A percentile compares a stretch with the other conserved stretches of the same genome.
These are phyloP conservation scores for Sarcomyxa edulis DNA, from an alignment of 768 basidiomycete species.

Conservation along the genomic window DNA sequence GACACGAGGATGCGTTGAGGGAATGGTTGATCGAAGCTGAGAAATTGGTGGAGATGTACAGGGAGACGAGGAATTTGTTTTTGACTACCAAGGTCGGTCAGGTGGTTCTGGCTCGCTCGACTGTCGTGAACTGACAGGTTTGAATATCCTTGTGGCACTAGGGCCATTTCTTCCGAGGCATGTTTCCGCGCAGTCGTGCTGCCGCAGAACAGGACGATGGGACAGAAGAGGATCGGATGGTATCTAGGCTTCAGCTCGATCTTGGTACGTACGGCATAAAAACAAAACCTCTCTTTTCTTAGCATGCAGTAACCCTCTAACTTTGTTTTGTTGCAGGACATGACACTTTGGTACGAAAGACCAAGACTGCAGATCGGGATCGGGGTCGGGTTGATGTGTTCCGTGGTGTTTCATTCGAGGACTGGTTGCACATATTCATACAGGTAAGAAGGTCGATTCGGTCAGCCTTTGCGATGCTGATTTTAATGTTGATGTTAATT, in stretches of 20 bases:
- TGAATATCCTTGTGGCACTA: no score
- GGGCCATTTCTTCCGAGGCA: slow-evolving; percentile 60
- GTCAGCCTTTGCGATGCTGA: not conserved
- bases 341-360: slow-evolving; percentile 49
- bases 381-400: slow-evolving; percentile 56
- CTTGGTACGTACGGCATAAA: slow-evolving; percentile 43
- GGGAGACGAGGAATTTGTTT: slow-evolving; percentile 83
- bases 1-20: slow-evolving; percentile 46
- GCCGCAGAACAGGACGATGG: slow-evolving; percentile 36
- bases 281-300: not conserved
- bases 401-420: slow-evolving; percentile 75
- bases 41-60: slow-evolving; percentile 81
- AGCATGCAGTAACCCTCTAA: no score
- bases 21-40: slow-evolving; percentile 85
- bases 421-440: slow-evolving; percentile 83
- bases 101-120: not conserved
- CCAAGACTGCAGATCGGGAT: slow-evolving; percentile 33
- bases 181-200: slow-evolving; percentile 51
- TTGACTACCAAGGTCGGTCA: slow-evolving; percentile 63
- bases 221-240: slow-evolving; percentile 67
- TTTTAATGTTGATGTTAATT: not conserved
- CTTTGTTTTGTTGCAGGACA: slow-evolving; percentile 36
- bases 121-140: not conserved
- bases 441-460: slow-evolving; percentile 47
- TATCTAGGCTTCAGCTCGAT: slow-evolving; percentile 69